phyloP scores from a whole-genome alignment of 495 filamentous ascomycete species.

The Penicillium diatomitis region DNA sequence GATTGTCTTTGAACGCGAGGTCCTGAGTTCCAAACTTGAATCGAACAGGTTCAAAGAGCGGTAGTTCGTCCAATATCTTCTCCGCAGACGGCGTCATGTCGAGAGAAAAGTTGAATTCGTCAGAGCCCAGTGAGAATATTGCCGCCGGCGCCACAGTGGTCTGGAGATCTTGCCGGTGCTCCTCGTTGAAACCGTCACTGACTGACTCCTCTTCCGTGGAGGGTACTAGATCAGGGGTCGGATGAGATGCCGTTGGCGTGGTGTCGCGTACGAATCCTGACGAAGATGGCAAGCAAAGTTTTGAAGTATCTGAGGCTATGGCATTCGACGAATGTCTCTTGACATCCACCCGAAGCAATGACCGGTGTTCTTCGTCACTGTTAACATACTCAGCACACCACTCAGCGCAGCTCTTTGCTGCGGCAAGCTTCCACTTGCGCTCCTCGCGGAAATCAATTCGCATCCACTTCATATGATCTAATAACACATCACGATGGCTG shows the following conservation, averaged over 20 bases:
- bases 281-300: conserved; percentile 16
- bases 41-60: conserved; percentile 62
- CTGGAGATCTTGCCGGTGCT: conserved; percentile 29
- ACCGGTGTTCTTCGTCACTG: conserved; percentile 49
- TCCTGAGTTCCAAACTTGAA: conserved; percentile 46
- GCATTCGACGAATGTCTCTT: conserved; percentile 21
- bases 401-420: conserved; percentile 65
- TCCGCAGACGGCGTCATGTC: conserved; percentile 67
- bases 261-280: conserved; percentile 28
- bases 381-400: conserved; percentile 75
- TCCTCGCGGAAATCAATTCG: conserved; percentile 91
- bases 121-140: conserved; percentile 71
- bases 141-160: conserved; percentile 52
- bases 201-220: conserved; percentile 50
- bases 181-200: conserved; percentile 41
- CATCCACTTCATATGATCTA: conserved; percentile 95
- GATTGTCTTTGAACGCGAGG: conserved; percentile 46
- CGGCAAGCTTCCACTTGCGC: conserved; percentile 81
- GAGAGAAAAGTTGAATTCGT: conserved; percentile 74
- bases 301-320: conserved; percentile 10
- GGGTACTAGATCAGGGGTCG: conserved; percentile 63
- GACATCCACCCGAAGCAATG: conserved; percentile 56
- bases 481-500: conserved; percentile 74
- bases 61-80: conserved; percentile 77
- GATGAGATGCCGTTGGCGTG: conserved; percentile 30